These are phyloP conservation scores for Aspergillus melleus DNA, from an alignment of 2,329 filamentous ascomycete species.

Conservation along the genomic window DNA sequence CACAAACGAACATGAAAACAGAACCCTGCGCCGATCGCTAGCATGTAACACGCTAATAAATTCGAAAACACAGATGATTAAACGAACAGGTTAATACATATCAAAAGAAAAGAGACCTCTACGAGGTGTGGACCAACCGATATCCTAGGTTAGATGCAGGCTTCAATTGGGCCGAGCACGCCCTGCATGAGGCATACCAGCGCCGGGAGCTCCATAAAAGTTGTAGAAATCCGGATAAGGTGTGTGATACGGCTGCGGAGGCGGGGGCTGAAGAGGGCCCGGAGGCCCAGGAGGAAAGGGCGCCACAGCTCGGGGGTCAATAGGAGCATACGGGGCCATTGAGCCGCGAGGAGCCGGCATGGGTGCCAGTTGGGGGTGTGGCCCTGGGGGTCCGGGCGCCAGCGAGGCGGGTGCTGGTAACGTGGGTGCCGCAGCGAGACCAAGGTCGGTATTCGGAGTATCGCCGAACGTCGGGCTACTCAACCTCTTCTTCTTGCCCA, in stretches of 20 bases:
- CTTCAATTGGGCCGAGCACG: conserved; percentile 20
- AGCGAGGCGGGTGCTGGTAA: conserved; percentile 15
- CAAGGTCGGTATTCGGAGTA: conserved; percentile 19
- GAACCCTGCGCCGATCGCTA: conserved; percentile 16
- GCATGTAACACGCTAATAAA: conserved; percentile 10
- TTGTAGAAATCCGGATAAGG: conserved; percentile 26
- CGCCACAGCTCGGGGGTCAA: conserved; percentile 24
- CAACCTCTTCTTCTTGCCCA: conserved; percentile 27
- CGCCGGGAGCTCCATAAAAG: conserved; percentile 17
- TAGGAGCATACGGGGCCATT: conserved; percentile 31
- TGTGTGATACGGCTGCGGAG: conserved; percentile 25
- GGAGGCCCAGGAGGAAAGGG: conserved; percentile 20
- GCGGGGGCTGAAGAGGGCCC: conserved; percentile 19
- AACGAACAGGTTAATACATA: conserved; percentile 9
- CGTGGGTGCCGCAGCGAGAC: conserved; percentile 19
- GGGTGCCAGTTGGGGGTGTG: conserved; percentile 20
- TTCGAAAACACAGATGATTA: not conserved
- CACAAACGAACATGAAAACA: not conserved
- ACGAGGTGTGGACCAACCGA: not conserved
- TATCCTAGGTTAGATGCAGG: conserved; percentile 1
- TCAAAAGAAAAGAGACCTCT: conserved; percentile 1
- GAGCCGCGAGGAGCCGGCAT: conserved; percentile 19
- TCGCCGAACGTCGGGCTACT: conserved; percentile 19
- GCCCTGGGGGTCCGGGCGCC: conserved; percentile 16
- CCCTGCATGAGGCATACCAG: conserved; percentile 19